Evolutionary conservation across 2,329 filamentous ascomycete species (phyloP).

Genomic region (Neofusicoccum sp.): DNA sequence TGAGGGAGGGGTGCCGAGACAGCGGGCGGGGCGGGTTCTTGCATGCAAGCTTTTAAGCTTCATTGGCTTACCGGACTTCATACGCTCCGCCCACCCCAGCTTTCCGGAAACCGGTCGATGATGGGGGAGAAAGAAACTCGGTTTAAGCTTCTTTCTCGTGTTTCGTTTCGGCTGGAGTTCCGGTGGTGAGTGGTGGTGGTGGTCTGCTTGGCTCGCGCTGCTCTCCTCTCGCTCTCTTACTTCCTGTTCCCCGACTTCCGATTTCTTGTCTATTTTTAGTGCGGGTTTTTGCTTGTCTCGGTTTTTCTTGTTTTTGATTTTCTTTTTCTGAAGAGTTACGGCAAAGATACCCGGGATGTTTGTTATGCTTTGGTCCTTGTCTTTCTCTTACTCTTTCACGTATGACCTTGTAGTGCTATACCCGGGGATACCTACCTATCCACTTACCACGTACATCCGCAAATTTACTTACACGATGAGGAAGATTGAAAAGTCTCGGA

Average conservation of each 20-base stretch:
- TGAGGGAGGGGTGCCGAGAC: not conserved
- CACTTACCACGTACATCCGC: not conserved
- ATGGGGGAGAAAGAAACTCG: not conserved
- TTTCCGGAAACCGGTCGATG: not conserved
- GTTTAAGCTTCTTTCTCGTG: not conserved
- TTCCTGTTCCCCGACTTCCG: not conserved
- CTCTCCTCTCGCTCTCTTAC: not conserved
- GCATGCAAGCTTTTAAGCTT: not conserved
- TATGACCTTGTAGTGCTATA: constrained; percentile 15
- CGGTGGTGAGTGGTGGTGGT: too few species aligned
- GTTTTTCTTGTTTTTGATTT: not conserved
- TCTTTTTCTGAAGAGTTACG: constrained; percentile 8
- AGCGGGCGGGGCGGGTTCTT: not conserved
- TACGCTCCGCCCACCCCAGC: not conserved
- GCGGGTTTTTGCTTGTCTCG: not conserved
- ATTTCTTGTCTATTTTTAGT: not conserved
- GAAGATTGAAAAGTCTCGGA: too few species aligned
- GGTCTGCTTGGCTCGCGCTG: not conserved
- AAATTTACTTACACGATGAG: too few species aligned
- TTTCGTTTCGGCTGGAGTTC: not conserved
- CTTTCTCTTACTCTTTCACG: not conserved
- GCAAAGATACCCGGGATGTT: constrained; percentile 17
- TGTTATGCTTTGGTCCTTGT: not conserved
- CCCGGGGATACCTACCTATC: not conserved
- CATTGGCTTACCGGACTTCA: not conserved